Base-by-base conservation (phyloP, 805 yeast genomes). In the Suhomyces pyralidae region DNA sequence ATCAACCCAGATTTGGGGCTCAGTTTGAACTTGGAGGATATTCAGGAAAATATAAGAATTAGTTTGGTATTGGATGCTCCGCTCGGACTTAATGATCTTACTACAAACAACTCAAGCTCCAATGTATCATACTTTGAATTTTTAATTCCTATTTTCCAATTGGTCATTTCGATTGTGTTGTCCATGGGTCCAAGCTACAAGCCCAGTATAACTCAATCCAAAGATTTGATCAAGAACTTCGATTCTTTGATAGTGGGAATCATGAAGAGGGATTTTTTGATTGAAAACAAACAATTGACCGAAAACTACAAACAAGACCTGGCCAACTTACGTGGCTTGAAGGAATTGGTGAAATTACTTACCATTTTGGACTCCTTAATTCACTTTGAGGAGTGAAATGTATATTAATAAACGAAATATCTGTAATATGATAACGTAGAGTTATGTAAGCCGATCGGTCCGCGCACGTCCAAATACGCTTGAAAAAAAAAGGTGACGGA, bases 1-100 rank as follows among this genome's bases (percentile, higher is more conserved):
- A 76, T 85, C 40, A 97, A 92, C 65, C 91, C 94, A 0, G 97
- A 88, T 62, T 71, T 90, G 34, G 96, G 96, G 0, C 69, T 88
- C 46, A 82, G 78, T 46, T 64, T 85, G 47, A 65, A 71, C 2
- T 72, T 80, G 49, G 79, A 73, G 47, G 61, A 64, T 17, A 45
- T 55, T 8, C 58, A 58, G 3, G 63, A 65, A 44, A 66, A 66
- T 44, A 71, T 80, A 9, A 73, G 68, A 26, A 71, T 82, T 20
- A 79, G 75, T 45, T 62, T 84, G 48, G 77, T 80, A 22, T 63
- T 83, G 46, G 88, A 84, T 55, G 74, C 80, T 2, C 83, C 88
- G 2, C 57, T 81, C 20, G 60, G 76, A 9, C 57, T 77, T 32
- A 43, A 51, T 6, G 62, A 55, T 24, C 32, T 54, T n/a, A 34